Conservation (phyloP, 208 protist species). For the Spongospora subterranea region DNA sequence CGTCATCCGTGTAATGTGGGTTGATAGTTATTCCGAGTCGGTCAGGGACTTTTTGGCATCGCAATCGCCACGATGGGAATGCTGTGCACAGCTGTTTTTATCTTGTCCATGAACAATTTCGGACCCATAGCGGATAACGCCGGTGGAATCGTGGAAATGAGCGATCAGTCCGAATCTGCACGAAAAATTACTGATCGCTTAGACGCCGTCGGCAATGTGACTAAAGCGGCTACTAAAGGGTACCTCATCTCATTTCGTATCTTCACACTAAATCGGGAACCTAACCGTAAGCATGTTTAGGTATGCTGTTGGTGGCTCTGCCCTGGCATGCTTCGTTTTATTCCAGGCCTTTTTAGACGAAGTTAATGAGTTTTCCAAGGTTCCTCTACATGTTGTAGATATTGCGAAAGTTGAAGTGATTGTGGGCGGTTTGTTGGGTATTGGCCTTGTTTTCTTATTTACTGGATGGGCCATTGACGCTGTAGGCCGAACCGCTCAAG, state of each 20-base stretch:
- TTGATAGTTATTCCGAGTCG: neutral
- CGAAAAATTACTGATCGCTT: conserved; percentile 76
- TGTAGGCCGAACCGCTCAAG: conserved; percentile 86
- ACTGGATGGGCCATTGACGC: conserved; percentile 78
- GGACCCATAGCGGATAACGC: conserved; percentile 82
- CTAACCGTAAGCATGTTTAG: neutral
- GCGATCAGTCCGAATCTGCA: conserved; percentile 72
- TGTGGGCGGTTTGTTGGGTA: conserved; percentile 86
- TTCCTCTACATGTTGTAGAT: conserved; percentile 61
- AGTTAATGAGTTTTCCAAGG: conserved; percentile 59
- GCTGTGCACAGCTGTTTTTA: conserved; percentile 83
- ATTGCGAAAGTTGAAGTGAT: conserved; percentile 76
- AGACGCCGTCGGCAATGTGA: conserved; percentile 82
- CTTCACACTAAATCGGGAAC: neutral
- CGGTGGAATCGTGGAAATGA: conserved; percentile 83
- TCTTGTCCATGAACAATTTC: conserved; percentile 83
- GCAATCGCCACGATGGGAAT: conserved; percentile 92
- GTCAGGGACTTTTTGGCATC: conserved; percentile 82
- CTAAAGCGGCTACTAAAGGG: conserved; percentile 82
- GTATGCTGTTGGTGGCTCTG: conserved; percentile 81
- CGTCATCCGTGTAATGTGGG: neutral
- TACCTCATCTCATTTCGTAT: neutral
- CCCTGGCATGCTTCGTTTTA: conserved; percentile 77
- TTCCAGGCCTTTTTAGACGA: conserved; percentile 81
- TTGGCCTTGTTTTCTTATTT: conserved; percentile 82